phyloP scores from a whole-genome alignment of 129 eudicot genomes.

The Arctium minus region DNA sequence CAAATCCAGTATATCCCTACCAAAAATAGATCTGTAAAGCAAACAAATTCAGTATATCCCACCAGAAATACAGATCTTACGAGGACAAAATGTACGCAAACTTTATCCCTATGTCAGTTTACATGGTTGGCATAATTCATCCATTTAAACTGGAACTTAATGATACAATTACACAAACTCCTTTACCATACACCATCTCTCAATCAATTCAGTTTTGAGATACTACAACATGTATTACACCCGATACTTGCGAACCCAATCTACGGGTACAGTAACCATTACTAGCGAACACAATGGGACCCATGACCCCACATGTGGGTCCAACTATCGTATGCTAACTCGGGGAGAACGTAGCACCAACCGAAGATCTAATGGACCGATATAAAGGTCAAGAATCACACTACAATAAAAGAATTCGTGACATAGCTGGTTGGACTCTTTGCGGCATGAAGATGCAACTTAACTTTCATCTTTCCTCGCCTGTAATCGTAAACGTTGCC shows the following conservation, averaged over 20 bases:
- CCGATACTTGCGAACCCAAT: neutral
- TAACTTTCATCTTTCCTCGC: constrained; percentile 17
- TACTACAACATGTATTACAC: constrained; percentile 1
- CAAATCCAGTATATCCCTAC: neutral
- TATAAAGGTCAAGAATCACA: constrained; percentile 20
- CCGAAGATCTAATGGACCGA: neutral
- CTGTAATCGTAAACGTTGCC: constrained; percentile 16
- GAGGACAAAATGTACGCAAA: neutral
- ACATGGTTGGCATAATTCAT: neutral
- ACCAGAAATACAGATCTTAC: neutral
- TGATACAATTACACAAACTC: constrained; percentile 6
- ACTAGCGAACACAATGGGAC: neutral
- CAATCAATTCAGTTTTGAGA: constrained; percentile 9
- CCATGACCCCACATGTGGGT: constrained; percentile 5
- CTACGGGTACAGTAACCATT: neutral
- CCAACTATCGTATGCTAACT: constrained; percentile 16
- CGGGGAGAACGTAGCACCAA: constrained; percentile 31
- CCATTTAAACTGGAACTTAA: neutral
- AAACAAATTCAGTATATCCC: neutral
- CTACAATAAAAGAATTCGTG: constrained; percentile 8
- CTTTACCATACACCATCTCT: constrained; percentile 1
- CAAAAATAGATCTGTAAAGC: neutral
- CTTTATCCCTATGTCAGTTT: neutral
- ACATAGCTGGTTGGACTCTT: constrained; percentile 3
- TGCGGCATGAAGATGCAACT: neutral